Base-by-base conservation (phyloP, 176 grass and related monocot species). In the Carex parvula region DNA sequence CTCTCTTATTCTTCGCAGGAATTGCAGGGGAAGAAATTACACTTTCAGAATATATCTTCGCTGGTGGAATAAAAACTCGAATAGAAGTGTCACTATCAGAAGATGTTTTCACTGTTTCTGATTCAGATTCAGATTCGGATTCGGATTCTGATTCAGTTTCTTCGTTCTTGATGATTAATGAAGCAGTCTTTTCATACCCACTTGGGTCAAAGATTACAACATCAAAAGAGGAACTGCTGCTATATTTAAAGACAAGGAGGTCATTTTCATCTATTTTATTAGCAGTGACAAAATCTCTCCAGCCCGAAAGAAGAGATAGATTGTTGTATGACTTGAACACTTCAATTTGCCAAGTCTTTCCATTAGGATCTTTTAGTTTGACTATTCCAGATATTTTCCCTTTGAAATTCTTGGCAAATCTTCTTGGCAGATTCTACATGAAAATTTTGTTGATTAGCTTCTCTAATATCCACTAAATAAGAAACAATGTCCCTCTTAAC, bases 281-380 rank as follows among this genome's bases (percentile, higher is more conserved):
- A 73, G 60, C 87, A 84, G 64, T 85, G 55, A 41, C 86, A 83
- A 94, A 92, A 79, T 88, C 80, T 39, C 57, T 73, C 90, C 90
- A 94, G 20, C 88, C 92, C 0, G 67, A 85, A 10, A 0, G 42
- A 21, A 94, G 64, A 65, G 62, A 39, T 3, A 89, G 16, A 50
- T 54, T 88, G 30, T 66, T 39, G 0, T 0, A 67, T 84, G 30
- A 46, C 70, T 73, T 87, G 24, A 0, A 14, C 3, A 85, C 10
- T 17, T 54, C 52, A 21, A 88, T 14, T 0, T 16, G 42, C 90
- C 90, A 94, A 54, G 44, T 86, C 44, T 90, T 65, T 16, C 90
- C 81, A 9, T 84, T 87, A 5, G 63, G 56, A 5, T 7, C 75
- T 87, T 84, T 82, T 3, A 94, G 84, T n/a, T 85, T 73, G 35